Conservation (phyloP, 768 basidiomycete genomes). For the Termitomyces sp. region DNA sequence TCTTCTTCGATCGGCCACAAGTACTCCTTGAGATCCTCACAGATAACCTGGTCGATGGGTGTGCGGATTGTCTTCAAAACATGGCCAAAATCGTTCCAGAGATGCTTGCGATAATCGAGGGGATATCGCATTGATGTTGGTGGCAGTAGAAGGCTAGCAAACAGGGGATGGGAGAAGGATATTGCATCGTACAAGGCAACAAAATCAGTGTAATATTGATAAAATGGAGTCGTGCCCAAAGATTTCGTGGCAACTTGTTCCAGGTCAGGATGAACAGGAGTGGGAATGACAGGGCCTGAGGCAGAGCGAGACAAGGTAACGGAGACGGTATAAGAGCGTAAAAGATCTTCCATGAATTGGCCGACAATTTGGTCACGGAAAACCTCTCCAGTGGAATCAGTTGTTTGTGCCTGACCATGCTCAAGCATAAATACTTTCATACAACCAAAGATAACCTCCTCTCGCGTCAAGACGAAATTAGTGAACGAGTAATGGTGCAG, state of each 20-base stretch:
- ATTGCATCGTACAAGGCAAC: constrained; percentile 87
- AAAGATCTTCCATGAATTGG: constrained; percentile 52
- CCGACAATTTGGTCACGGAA: constrained; percentile 74
- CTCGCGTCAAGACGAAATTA: constrained; percentile 42
- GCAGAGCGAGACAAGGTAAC: constrained; percentile 6
- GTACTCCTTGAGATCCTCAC: constrained; percentile 53
- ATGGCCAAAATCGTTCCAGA: constrained; percentile 81
- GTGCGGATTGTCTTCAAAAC: constrained; percentile 57
- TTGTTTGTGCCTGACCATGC: constrained; percentile 59
- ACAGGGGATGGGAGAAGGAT: constrained; percentile 79
- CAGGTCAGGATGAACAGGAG: constrained; percentile 27
- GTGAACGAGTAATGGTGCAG: constrained; percentile 38
- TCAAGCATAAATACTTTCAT: constrained; percentile 98
- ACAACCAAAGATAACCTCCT: constrained; percentile 67
- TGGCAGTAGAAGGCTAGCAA: constrained; percentile 71
- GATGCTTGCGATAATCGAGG: constrained; percentile 74
- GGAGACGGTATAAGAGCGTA: constrained; percentile 50
- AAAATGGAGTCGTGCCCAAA: constrained; percentile 81
- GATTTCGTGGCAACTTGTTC: constrained; percentile 55
- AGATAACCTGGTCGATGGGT: constrained; percentile 48
- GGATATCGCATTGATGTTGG: constrained; percentile 77
- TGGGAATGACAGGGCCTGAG: constrained; percentile 16
- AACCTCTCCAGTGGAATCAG: constrained; percentile 57
- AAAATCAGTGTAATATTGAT: constrained; percentile 91
- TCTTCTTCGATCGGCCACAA: constrained; percentile 71